Conservation (phyloP, 345 rosid genomes). For the Bruguiera parviflora region DNA sequence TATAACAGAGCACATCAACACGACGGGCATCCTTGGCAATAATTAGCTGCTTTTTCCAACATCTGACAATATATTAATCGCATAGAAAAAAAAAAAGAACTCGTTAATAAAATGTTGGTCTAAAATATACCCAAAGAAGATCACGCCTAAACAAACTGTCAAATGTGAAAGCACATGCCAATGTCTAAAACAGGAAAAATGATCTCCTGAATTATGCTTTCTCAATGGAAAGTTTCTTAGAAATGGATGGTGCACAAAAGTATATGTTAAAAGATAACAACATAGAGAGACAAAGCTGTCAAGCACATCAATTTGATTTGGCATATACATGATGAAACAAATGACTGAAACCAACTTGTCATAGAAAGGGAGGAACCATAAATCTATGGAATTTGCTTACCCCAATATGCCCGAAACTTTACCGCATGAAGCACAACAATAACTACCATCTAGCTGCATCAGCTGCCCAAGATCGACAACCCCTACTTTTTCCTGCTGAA, state of each 20-base stretch:
- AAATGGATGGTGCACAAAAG: neutral
- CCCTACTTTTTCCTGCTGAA: constrained; percentile 75
- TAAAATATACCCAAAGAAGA: constrained; percentile 1
- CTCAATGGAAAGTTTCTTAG: neutral
- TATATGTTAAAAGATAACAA: neutral
- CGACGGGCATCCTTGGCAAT: constrained; percentile 92
- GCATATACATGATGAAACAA: neutral
- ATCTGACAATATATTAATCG: constrained; percentile 45
- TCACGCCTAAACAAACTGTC: too few species aligned
- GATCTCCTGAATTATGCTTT: neutral
- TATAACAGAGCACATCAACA: constrained; percentile 73
- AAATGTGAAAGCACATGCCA: neutral
- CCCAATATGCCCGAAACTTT: constrained; percentile 90
- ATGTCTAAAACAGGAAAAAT: neutral
- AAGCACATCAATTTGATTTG: constrained; percentile 2
- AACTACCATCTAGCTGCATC: constrained; percentile 84
- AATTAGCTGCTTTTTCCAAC: constrained; percentile 84
- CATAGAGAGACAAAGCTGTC: constrained; percentile 6
- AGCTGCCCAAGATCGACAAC: constrained; percentile 74
- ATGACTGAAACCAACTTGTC: neutral
- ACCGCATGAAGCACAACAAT: constrained; percentile 94
- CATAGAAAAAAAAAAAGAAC: constrained; percentile 14
- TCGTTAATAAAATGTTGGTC: constrained; percentile 10
- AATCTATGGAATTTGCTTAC: constrained; percentile 42
- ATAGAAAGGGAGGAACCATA: neutral